Evolutionary conservation across 345 rosid species (phyloP).

Genomic region (Ceriops zippeliana): DNA sequence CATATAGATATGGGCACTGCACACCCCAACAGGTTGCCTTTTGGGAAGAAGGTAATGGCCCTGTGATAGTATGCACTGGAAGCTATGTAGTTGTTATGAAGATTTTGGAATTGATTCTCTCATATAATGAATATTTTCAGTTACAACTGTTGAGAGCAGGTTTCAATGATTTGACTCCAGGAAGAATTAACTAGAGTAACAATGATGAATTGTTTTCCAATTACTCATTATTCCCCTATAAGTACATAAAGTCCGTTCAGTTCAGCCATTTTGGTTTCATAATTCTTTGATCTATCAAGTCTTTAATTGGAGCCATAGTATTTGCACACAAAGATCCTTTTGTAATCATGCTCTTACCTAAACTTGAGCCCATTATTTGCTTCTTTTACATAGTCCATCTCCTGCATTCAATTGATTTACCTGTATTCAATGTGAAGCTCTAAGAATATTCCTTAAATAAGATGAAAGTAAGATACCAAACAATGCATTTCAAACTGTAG

Average conservation of each 20-base stretch:
- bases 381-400: conserved; percentile 93
- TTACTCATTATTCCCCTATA: neutral
- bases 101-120: neutral
- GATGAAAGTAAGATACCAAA: conserved; percentile 6
- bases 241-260: neutral
- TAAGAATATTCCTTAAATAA: conserved; percentile 62
- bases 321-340: neutral
- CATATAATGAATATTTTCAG: neutral
- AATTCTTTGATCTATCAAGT: no score
- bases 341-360: conserved; percentile 48
- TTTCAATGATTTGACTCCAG: neutral
- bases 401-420: conserved; percentile 99
- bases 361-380: conserved; percentile 83
- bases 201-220: neutral
- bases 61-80: no score
- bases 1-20: no score
- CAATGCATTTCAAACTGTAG: no score
- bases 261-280: no score
- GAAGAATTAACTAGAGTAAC: neutral
- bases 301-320: neutral
- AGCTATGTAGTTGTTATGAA: neutral
- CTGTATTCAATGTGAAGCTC: conserved; percentile 96
- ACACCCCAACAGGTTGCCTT: no score
- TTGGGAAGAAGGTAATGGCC: no score
- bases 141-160: neutral